Base-by-base conservation (phyloP, 176 grass and related monocot genomes). In the Oryza australiensis region DNA sequence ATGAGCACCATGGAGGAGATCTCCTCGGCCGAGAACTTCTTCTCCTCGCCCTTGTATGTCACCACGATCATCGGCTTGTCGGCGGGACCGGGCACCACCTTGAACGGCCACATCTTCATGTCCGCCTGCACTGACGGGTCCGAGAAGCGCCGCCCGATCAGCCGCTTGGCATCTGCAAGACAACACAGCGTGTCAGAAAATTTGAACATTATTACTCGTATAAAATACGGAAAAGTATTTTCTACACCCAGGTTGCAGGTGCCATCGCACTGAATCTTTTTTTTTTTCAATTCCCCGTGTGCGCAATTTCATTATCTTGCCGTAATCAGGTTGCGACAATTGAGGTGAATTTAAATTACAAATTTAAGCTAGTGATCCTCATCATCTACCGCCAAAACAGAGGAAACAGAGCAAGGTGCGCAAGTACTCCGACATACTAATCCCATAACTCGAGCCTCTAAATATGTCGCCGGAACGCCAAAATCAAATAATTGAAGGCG, bases 41-140 rank as follows among this genome's bases (percentile, higher is more conserved):
- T 98, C 86, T 98, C 90, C 80, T 94, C 90, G 24, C 88, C 92
- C 60, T 93, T 94, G 88, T 90, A 93, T 2, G 68, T 82, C 0
- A 98, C 88, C 15, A 93, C 81, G 70, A 98, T 93, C 88, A 89
- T 93, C 5, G 95, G 95, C 84, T 92, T 94, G 90, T 92, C 92
- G 38, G 45, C 82, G 9, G 92, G 78, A 20, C 90, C 86, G 0
- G 88, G 80, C 26, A 98, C 35, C 23, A 98, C 86, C 75, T 89
- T 98, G 88, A 94, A 98, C 18, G 95, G 95, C 95, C 95, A 94
- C 66, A 93, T 75, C 64, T 98, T 94, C 87, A 94, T 92, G 86
- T 98, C 92, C 15, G 72, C 80, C 80, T 94, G 90, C 12, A 98
- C 88, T 13, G 92, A 89, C 1, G 90, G 81, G 24, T 98, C 92